phyloP scores from a whole-genome alignment of 1,284 basidiomycete genomes.

The Papiliotrema nemorosa region DNA sequence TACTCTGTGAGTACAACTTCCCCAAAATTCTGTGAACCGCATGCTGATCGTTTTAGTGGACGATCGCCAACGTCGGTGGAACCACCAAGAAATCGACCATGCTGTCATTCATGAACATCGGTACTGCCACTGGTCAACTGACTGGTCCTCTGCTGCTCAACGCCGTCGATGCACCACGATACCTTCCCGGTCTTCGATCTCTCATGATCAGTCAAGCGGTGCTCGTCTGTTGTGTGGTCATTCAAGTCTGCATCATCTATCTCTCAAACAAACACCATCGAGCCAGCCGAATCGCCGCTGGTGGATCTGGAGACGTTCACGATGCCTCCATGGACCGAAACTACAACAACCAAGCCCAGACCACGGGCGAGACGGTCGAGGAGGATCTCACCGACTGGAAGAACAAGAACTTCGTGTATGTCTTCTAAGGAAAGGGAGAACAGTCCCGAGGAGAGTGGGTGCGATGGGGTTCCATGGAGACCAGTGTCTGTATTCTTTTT shows the following conservation, averaged over 20 bases:
- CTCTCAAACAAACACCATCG: constrained; percentile 40
- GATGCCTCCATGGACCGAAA: constrained; percentile 41
- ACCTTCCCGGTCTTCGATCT: constrained; percentile 39
- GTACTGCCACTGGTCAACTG: constrained; percentile 30
- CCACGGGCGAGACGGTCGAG: constrained; percentile 8
- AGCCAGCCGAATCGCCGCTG: constrained; percentile 40
- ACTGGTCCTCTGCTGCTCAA: constrained; percentile 41
- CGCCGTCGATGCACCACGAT: constrained; percentile 39
- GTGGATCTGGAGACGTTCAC: constrained; percentile 40
- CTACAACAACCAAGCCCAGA: constrained; percentile 22
- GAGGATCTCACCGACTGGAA: constrained; percentile 36
- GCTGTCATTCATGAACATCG: neutral
- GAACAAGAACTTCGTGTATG: constrained; percentile 37
- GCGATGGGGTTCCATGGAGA: too few relatives aligned
- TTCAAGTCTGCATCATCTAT: constrained; percentile 32
- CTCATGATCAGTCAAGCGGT: constrained; percentile 43
- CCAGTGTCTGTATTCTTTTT: too few relatives aligned
- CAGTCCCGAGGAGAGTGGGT: too few relatives aligned
- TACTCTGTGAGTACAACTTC: too few relatives aligned
- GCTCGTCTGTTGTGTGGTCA: constrained; percentile 27
- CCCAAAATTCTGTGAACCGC: too few relatives aligned
- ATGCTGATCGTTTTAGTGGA: too few relatives aligned
- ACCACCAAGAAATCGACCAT: constrained; percentile 45
- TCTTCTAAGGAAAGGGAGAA: too few relatives aligned
- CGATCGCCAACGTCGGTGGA: constrained; percentile 48